Base-by-base conservation (phyloP, 345 rosid genomes). In the Moricandia moricandioides region DNA sequence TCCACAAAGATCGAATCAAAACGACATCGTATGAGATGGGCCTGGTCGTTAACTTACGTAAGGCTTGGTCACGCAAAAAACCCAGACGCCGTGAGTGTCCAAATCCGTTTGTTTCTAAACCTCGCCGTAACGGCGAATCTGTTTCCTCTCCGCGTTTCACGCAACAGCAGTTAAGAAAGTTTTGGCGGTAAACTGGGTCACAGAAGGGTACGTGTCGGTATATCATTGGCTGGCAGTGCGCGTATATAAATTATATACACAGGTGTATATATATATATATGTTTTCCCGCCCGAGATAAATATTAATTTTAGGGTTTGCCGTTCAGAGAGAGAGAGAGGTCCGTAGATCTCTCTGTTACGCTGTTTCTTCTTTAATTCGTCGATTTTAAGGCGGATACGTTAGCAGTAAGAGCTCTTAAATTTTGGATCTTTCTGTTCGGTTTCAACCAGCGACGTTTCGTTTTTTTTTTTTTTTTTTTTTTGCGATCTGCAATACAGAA, bases 201-300 rank as follows among this genome's bases (percentile, higher is more conserved):
- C 2, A 43, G 18, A 18, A 0, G 35, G 54, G 43, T 71, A 80
- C 80, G 83, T 80, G 83, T 71, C 78, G 34, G 16, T 0, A 0
- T 8, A 0, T 43, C 0, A 80, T 0, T 80, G 80, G 83, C 1
- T 18, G 0, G 8, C 8, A 39, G 47, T 3, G 21, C n/a, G 60
- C 58, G 67, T 75, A 71, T 59, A 54, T 60, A 33, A 1, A 61
- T 67, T 60, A 11, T 61, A 72, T 78, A 78, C 73, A 65, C 70
- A 80, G 54, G 73, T 76, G 73, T 77, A 75, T 70, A 54, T 61
- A 66, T 65, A 56, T 55, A 34, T 6, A 14, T n/a, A 64, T 80
- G 77, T 40, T 80, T 79, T 80, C 83, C 83, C 83, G 83, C 83
- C 80, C 80, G 2, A 76, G 77, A 58, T 77, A 5, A n/a, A 75